Percentiles rank a stretch among this genome's conserved stretches.
Evolutionary conservation across 768 basidiomycete genomes (phyloP).

Genomic region (Amanita muscaria): DNA sequence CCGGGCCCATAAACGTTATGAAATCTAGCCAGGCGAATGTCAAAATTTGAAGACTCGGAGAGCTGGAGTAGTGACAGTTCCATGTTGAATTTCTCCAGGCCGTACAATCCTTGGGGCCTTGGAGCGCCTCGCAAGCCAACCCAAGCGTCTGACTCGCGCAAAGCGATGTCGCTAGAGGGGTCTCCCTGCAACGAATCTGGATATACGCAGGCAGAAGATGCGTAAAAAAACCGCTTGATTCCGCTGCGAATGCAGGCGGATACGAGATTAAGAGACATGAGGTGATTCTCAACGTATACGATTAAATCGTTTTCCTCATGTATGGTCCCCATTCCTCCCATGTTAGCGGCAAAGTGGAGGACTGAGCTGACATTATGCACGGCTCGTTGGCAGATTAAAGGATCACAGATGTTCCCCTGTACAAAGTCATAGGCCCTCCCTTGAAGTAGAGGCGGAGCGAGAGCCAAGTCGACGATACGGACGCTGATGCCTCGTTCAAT

Average conservation of each 20-base stretch:
- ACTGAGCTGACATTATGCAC: constrained; percentile 31
- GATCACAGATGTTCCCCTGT: constrained; percentile 39
- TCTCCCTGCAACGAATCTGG: constrained; percentile 33
- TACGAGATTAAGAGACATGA: constrained; percentile 42
- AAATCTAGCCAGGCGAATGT: constrained; percentile 42
- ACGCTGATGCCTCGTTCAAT: constrained; percentile 15
- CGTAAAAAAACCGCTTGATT: constrained; percentile 40
- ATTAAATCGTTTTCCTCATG: constrained; percentile 38
- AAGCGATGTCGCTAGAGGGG: constrained; percentile 26
- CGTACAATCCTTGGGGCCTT: constrained; percentile 46
- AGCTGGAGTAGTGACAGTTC: constrained; percentile 36
- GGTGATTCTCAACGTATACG: constrained; percentile 42
- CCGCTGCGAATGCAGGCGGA: constrained; percentile 27
- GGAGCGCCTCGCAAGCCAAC: constrained; percentile 21
- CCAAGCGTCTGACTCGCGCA: constrained; percentile 40
- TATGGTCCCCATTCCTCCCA: constrained; percentile 61
- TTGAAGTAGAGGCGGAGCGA: constrained; percentile 15
- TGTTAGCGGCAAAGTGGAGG: constrained; percentile 51
- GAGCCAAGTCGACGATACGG: constrained; percentile 37
- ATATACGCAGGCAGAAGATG: constrained; percentile 55
- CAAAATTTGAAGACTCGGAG: constrained; percentile 21
- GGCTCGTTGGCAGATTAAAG: constrained; percentile 25
- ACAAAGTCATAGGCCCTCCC: constrained; percentile 27
- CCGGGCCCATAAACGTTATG: constrained; percentile 53
- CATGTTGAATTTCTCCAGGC: constrained; percentile 45